Conservation (phyloP, 345 rosid species). For the Gossypium raimondii region DNA sequence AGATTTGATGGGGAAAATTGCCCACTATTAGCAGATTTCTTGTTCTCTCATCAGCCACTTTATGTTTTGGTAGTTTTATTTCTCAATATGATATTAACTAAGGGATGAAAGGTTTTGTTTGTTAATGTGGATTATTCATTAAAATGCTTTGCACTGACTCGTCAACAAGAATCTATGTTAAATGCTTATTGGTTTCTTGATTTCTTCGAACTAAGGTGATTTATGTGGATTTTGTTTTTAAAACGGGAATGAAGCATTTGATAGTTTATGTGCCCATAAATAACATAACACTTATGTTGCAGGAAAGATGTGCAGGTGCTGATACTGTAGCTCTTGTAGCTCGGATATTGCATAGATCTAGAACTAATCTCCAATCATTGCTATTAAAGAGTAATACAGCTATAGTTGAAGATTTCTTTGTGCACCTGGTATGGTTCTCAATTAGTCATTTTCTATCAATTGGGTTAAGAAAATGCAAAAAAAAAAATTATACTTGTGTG, state of each 20-base stretch:
- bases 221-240: constrained; percentile 4
- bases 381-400: constrained; percentile 74
- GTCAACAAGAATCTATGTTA: not conserved
- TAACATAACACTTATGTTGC: constrained; percentile 33
- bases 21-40: not conserved
- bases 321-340: constrained; percentile 79
- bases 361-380: constrained; percentile 88
- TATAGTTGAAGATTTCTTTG: constrained; percentile 82
- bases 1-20: not conserved
- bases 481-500: not conserved
- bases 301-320: constrained; percentile 97
- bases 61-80: not conserved
- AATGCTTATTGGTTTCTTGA: constrained; percentile 7
- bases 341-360: constrained; percentile 79
- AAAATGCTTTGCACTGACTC: not conserved
- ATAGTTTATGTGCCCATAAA: not conserved
- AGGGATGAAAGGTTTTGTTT: not conserved
- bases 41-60: not conserved
- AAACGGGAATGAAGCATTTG: constrained; percentile 12
- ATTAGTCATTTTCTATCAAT: constrained; percentile 1
- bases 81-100: not conserved
- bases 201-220: not conserved
- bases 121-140: not conserved
- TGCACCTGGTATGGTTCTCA: constrained; percentile 54
- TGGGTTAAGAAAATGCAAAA: constrained; percentile 1